Base-by-base conservation (phyloP, 2,329 filamentous ascomycete species). In the Paecilomyces formosus region DNA sequence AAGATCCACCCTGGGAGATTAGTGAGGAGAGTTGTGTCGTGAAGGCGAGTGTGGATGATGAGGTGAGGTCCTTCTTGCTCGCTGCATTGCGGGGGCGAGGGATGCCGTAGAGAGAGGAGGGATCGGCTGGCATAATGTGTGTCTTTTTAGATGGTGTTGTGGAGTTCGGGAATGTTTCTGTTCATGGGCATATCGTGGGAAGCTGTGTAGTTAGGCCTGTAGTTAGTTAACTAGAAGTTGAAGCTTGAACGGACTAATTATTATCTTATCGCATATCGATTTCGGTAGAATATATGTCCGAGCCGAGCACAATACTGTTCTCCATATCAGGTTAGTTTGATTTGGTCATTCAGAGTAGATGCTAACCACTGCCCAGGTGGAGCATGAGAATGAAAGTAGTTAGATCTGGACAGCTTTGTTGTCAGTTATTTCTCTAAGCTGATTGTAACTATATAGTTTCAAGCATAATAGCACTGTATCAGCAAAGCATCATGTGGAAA, bases 1-100 rank as follows among this genome's bases (percentile, higher is more conserved):
- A 77, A 4, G 73, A 65, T 11, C 74, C 63, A 61, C 78, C 68
- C 61, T 78, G 79, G 57, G 87, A 80, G 75, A 97, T 90, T 57
- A 97, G 85, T 53, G 87, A 89, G 65, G 89, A 88, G 62, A 97
- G 85, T 64, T 94, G 89, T 11, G 90, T 90, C n/a, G 89, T 86
- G 78, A 99, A 97, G 70, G 91, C 86, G 57, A 96, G 84, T 52
- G 85, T 88, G 55, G 85, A 88, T 18, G 92, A 84, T 18, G 85
- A 85, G 21, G 82, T 80, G 58, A 90, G 84, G 67, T 88, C 85
- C 68, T 85, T 87, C 64, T 84, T 81, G 66, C 77, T 74, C 55
- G 70, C 71, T 60, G 73, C 71, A 49, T 86, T 86, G 73, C 92
- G 93, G 11, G 83, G 78, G 39, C 85, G 84, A 57, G 85, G 83